Percentiles rank a stretch among this genome's conserved stretches.
phyloP scores from a whole-genome alignment of 2,329 filamentous ascomycete species.

The Sclerotinia minor region DNA sequence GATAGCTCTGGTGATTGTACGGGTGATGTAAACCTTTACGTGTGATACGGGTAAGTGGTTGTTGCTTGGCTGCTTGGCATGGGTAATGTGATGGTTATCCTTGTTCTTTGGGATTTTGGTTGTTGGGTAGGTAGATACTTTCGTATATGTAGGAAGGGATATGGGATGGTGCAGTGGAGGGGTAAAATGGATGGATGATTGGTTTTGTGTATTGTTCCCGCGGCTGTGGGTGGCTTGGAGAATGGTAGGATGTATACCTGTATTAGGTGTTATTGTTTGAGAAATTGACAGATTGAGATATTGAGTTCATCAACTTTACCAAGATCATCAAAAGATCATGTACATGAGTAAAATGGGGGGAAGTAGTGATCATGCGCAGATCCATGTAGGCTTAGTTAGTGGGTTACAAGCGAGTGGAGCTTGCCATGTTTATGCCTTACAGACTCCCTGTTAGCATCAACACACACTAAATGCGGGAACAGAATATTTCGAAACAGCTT shows the following conservation, averaged over 20 bases:
- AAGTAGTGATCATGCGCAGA: too few species aligned
- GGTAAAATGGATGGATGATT: too few species aligned
- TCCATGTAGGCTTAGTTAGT: background rate
- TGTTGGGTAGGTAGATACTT: too few species aligned
- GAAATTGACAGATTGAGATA: background rate
- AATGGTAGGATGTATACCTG: background rate
- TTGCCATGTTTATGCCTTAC: background rate
- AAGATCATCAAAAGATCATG: too few species aligned
- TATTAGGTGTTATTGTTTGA: background rate
- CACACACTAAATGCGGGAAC: too few species aligned
- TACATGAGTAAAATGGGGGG: too few species aligned
- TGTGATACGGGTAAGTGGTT: background rate
- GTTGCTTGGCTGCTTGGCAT: background rate
- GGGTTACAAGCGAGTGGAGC: background rate
- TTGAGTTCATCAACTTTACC: background rate
- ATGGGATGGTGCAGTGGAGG: too few species aligned
- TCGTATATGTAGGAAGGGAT: too few species aligned
- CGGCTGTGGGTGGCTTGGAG: background rate
- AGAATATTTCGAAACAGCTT: background rate
- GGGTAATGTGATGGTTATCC: background rate
- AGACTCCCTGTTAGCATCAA: too few species aligned
- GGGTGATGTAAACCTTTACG: background rate
- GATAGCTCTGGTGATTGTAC: background rate
- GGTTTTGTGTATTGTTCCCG: background rate
- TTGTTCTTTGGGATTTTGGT: background rate